Evolutionary conservation across 2,329 filamentous ascomycete genomes (phyloP).

Genomic region (Colletotrichum sp.): DNA sequence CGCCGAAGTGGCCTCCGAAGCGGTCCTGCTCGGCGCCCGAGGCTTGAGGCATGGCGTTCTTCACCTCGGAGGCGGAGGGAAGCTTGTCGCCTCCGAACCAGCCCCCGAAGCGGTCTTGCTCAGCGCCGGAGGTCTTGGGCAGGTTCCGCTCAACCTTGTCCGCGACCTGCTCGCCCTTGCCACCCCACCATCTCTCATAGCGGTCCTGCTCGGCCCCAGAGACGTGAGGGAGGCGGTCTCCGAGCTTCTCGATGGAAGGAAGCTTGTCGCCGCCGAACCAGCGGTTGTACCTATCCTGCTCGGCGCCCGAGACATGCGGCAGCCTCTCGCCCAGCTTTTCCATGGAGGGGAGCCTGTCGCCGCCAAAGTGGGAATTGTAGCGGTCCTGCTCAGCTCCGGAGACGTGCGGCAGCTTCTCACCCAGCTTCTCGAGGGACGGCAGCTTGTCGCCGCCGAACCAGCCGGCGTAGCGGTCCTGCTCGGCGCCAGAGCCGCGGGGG

Average conservation of each 20-base stretch:
- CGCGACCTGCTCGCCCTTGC: neutral
- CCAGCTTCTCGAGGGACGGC: neutral
- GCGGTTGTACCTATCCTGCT: constrained; percentile 23
- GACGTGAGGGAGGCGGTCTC: neutral
- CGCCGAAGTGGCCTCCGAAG: constrained; percentile 12
- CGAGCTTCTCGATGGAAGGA: neutral
- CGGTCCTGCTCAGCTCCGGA: constrained; percentile 28
- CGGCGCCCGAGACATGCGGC: constrained; percentile 14
- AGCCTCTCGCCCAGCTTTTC: neutral
- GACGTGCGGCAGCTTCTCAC: constrained; percentile 2
- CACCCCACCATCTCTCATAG: constrained; percentile 16
- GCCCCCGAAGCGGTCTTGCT: constrained; percentile 23
- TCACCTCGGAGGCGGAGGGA: constrained; percentile 23
- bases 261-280: constrained; percentile 23
- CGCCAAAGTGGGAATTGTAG: constrained; percentile 25
- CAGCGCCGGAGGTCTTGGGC: constrained; percentile 16
- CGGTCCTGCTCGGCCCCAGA: constrained; percentile 26
- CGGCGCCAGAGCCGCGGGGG: constrained; percentile 19
- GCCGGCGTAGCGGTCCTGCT: constrained; percentile 27
- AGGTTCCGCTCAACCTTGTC: constrained; percentile 11
- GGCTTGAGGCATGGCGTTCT: neutral
- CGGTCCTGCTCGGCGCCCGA: constrained; percentile 20
- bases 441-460: constrained; percentile 25
- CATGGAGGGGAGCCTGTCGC: constrained; percentile 9
- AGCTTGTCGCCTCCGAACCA: constrained; percentile 22